Percentiles rank a stretch among this genome's conserved stretches.
These are phyloP conservation scores for Stereum hirsutum DNA, from an alignment of 1,284 basidiomycete genomes.

Conservation along the genomic window DNA sequence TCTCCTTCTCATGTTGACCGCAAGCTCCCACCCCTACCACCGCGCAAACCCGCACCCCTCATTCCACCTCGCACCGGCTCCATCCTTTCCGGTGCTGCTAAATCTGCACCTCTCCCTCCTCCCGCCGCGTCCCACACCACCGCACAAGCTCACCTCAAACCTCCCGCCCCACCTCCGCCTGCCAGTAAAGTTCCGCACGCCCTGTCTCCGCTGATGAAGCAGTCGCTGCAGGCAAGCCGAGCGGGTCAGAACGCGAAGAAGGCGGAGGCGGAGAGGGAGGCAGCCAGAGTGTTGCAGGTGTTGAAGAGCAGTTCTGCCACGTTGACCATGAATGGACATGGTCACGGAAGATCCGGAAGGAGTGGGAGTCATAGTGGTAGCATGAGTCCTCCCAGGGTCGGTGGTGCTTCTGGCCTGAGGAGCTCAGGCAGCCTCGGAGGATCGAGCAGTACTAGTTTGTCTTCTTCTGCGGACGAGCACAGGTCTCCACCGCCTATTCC, in stretches of 20 bases:
- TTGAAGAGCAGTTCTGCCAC: constrained; percentile 31
- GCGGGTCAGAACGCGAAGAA: constrained; percentile 58
- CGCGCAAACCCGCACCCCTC: constrained; percentile 21
- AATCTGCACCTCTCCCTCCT: too few relatives aligned
- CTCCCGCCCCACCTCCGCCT: constrained; percentile 11
- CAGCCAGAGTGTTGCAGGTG: constrained; percentile 60
- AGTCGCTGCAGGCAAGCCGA: constrained; percentile 61
- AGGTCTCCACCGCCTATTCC: neutral
- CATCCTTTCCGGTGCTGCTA: constrained; percentile 10
- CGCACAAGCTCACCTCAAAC: constrained; percentile 16
- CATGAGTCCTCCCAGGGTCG: too few relatives aligned
- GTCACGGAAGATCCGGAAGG: too few relatives aligned
- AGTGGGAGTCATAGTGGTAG: too few relatives aligned
- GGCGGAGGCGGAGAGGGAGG: constrained; percentile 56
- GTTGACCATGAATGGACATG: neutral
- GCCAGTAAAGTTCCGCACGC: constrained; percentile 26
- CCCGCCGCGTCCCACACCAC: constrained; percentile 20
- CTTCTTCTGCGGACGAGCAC: constrained; percentile 10
- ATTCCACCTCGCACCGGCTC: constrained; percentile 23
- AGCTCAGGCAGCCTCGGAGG: too few relatives aligned
- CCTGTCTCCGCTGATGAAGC: constrained; percentile 54
- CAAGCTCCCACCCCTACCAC: constrained; percentile 20
- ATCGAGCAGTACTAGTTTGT: constrained; percentile 14
- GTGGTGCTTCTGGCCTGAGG: too few relatives aligned
- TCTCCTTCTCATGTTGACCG: constrained; percentile 6